Conservation (phyloP, 2,329 filamentous ascomycete species). For the Huntiella decipiens region DNA sequence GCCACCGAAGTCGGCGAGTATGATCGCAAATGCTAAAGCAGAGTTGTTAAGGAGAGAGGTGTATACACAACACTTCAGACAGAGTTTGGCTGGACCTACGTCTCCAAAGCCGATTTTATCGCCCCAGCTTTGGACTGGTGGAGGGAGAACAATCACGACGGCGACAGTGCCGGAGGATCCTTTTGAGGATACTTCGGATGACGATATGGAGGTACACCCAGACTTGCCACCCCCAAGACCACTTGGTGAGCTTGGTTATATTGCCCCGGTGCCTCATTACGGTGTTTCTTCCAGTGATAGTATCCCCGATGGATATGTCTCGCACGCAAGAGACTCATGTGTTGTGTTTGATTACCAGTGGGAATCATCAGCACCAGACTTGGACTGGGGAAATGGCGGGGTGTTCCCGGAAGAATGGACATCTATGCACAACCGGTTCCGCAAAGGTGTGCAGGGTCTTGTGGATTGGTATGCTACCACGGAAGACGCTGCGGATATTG, state of each 20-base stretch:
- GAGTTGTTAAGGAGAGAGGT: constrained; percentile 65
- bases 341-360: constrained; percentile 81
- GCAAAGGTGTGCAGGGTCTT: constrained; percentile 58
- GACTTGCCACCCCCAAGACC: constrained; percentile 15
- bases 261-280: constrained; percentile 62
- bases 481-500: constrained; percentile 31
- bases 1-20: constrained; percentile 66
- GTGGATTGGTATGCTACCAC: constrained; percentile 61
- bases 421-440: constrained; percentile 79
- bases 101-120: constrained; percentile 4
- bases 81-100: constrained; percentile 9
- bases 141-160: neutral
- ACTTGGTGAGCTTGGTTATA: constrained; percentile 29
- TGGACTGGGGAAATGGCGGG: constrained; percentile 76
- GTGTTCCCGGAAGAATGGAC: constrained; percentile 89
- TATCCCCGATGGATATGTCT: constrained; percentile 74
- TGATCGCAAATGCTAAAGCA: constrained; percentile 77
- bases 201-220: neutral
- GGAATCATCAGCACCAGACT: constrained; percentile 69
- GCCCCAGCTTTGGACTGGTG: constrained; percentile 9
- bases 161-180: constrained; percentile 9
- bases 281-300: constrained; percentile 61
- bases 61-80: constrained; percentile 28
- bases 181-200: constrained; percentile 8
- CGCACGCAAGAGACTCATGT: constrained; percentile 77